A percentile compares a stretch with the other conserved stretches of the same genome.
Evolutionary conservation across 2,329 filamentous ascomycete genomes (phyloP).

Genomic region (Fusarium verrucosum): DNA sequence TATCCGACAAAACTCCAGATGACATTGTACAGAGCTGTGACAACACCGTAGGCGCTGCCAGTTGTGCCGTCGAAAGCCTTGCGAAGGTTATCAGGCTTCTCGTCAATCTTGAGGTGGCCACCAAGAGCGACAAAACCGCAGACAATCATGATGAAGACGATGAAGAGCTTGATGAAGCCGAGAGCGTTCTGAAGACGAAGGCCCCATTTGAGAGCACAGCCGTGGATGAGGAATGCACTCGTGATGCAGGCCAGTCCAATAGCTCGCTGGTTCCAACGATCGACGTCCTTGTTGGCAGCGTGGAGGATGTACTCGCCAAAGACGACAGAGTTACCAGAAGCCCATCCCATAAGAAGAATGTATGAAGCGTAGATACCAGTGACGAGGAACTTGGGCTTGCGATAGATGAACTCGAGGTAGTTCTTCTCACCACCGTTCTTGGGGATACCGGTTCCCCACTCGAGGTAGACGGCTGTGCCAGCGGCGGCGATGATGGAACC

Average conservation of each 20-base stretch:
- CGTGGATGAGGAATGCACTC: conserved; percentile 71
- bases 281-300: conserved; percentile 69
- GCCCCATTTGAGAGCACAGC: conserved; percentile 70
- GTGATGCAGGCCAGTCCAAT: conserved; percentile 74
- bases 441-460: conserved; percentile 72
- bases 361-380: conserved; percentile 70
- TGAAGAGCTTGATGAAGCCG: conserved; percentile 71
- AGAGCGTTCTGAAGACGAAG: conserved; percentile 73
- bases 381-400: conserved; percentile 67
- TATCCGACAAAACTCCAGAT: conserved; percentile 77
- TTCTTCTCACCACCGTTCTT: conserved; percentile 73
- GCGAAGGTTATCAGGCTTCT: conserved; percentile 69
- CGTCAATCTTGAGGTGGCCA: conserved; percentile 66
- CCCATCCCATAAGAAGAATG: conserved; percentile 71
- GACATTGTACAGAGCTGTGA: conserved; percentile 77
- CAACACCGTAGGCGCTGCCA: conserved; percentile 71
- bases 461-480: conserved; percentile 71
- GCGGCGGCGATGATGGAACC: conserved; percentile 70
- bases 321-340: conserved; percentile 72
- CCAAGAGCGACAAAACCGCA: conserved; percentile 69
- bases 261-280: conserved; percentile 72
- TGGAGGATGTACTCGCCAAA: conserved; percentile 77
- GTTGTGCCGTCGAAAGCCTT: conserved; percentile 73
- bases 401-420: conserved; percentile 72
- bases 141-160: conserved; percentile 72